Evolutionary conservation across 2,329 filamentous ascomycete species (phyloP).

Genomic region (Fusarium anguioides): DNA sequence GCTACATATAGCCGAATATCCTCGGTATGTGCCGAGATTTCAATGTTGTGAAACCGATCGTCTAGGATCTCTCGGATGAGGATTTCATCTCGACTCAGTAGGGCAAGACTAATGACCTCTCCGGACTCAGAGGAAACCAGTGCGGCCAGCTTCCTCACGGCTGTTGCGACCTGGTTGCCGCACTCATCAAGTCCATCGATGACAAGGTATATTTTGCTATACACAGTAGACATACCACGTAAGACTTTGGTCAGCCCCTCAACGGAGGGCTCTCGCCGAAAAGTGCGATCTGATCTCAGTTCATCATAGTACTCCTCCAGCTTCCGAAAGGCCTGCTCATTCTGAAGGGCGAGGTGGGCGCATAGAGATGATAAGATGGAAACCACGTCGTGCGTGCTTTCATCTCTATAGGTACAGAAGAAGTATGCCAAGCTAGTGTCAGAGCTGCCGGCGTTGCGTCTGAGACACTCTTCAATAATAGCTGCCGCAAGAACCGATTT

Average conservation of each 20-base stretch:
- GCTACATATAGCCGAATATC: slow-evolving; percentile 20
- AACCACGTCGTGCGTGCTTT: not conserved
- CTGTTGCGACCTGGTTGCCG: not conserved
- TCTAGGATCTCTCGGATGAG: not conserved
- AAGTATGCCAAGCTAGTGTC: not conserved
- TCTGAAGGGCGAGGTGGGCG: not conserved
- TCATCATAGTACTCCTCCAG: not conserved
- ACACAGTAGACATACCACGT: not conserved
- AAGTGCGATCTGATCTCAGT: not conserved
- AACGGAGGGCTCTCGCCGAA: not conserved
- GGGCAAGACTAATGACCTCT: not conserved
- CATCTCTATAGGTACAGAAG: not conserved
- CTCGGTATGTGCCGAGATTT: slow-evolving; percentile 18
- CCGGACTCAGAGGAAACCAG: not conserved
- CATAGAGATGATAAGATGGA: not conserved
- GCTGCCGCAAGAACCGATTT: not conserved
- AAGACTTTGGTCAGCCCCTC: not conserved
- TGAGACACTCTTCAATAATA: not conserved
- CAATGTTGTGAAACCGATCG: not conserved
- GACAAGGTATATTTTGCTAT: not conserved
- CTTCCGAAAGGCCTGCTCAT: not conserved
- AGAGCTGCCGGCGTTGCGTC: not conserved
- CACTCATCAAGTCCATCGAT: not conserved
- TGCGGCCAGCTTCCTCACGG: not conserved
- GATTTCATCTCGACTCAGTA: slow-evolving; percentile 18